Evolutionary conservation across 148 eudicot species (phyloP).

Genomic region (Pharnaceum exiguum): DNA sequence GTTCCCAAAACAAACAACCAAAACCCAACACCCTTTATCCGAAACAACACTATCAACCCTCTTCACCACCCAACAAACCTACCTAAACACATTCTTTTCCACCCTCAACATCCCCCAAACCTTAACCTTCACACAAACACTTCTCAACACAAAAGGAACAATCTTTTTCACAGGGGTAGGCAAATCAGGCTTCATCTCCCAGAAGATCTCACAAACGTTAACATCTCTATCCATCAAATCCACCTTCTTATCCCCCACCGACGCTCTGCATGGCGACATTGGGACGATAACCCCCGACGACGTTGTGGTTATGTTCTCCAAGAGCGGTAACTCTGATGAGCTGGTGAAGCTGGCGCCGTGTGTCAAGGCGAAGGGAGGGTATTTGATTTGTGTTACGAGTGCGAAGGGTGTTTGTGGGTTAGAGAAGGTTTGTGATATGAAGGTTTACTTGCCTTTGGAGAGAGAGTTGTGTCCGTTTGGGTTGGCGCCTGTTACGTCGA

Average conservation of each 20-base stretch:
- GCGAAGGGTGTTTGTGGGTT: conserved; percentile 44
- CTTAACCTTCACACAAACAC: conserved; percentile 65
- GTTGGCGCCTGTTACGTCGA: conserved; percentile 88
- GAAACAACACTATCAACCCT: conserved; percentile 42
- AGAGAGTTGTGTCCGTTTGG: conserved; percentile 95
- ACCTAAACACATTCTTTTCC: conserved; percentile 78
- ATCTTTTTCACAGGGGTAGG: conserved; percentile 92
- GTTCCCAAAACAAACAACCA: not conserved
- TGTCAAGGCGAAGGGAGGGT: conserved; percentile 76
- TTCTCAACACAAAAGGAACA: conserved; percentile 56
- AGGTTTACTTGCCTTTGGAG: conserved; percentile 82
- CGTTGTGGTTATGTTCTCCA: conserved; percentile 69
- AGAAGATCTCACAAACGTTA: conserved; percentile 87
- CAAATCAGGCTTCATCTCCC: conserved; percentile 88
- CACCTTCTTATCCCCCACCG: conserved; percentile 69
- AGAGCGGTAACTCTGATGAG: conserved; percentile 84
- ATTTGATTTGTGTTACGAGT: conserved; percentile 55
- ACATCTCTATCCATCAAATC: conserved; percentile 70
- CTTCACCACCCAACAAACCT: conserved; percentile 76
- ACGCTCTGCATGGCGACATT: conserved; percentile 94
- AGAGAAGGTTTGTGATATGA: conserved; percentile 79
- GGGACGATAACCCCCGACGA: conserved; percentile 48
- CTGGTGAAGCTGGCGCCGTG: conserved; percentile 70
- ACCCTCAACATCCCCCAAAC: conserved; percentile 67
- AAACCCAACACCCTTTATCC: conserved; percentile 9